These are phyloP conservation scores for Bertia moriformis DNA, from an alignment of 2,329 filamentous ascomycete species.

Conservation along the genomic window DNA sequence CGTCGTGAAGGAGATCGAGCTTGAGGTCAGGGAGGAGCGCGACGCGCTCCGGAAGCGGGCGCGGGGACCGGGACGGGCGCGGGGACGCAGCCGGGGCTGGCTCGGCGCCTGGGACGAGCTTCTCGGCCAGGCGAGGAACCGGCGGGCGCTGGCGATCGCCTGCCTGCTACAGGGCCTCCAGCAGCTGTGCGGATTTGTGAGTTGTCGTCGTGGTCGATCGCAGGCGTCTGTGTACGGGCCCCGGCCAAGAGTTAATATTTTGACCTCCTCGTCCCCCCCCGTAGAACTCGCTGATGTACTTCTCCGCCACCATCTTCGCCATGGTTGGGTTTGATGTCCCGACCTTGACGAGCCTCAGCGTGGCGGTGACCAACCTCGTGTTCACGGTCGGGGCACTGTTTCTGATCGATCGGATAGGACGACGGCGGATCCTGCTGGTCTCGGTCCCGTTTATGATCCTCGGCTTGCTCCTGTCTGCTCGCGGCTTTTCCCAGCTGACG, in stretches of 20 bases:
- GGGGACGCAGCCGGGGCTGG: conserved; percentile 17
- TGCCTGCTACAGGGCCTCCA: conserved; percentile 77
- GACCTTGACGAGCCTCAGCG: conserved; percentile 64
- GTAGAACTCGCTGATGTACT: conserved; percentile 83
- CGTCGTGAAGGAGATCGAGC: conserved; percentile 56
- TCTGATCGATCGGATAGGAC: conserved; percentile 66
- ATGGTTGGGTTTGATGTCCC: conserved; percentile 66
- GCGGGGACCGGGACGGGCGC: conserved; percentile 15
- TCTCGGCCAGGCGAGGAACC: conserved; percentile 43
- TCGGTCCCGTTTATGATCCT: conserved; percentile 74
- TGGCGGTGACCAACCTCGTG: conserved; percentile 70
- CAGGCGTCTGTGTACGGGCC: neutral
- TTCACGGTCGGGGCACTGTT: conserved; percentile 65
- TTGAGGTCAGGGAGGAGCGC: conserved; percentile 56
- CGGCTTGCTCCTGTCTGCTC: conserved; percentile 56
- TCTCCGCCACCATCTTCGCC: conserved; percentile 68
- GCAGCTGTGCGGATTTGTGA: conserved; percentile 71
- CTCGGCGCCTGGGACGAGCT: conserved; percentile 35
- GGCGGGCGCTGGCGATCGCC: conserved; percentile 68
- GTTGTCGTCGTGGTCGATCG: conserved; percentile 19
- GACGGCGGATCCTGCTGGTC: conserved; percentile 65
- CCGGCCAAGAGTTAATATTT: neutral
- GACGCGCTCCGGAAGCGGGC: conserved; percentile 11
- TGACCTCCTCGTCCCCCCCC: conserved; percentile 4
- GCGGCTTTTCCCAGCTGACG: conserved; percentile 56